phyloP scores from a whole-genome alignment of 202 grass and related monocot species.

The Panicum virgatum region DNA sequence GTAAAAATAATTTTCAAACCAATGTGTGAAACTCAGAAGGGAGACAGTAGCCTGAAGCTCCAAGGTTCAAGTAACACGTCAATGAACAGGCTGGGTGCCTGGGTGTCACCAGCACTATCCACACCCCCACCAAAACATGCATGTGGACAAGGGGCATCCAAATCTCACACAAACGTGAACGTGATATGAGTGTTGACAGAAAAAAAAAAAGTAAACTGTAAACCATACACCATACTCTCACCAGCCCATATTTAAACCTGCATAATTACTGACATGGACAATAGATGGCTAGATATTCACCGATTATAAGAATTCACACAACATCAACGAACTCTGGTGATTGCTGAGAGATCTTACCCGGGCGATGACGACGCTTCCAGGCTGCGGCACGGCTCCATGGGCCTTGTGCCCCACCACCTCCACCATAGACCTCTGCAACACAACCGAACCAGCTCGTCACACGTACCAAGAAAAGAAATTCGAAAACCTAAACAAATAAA shows the following conservation, averaged over 20 bases:
- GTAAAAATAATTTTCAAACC: neutral
- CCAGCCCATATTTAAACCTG: neutral
- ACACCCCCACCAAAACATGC: neutral
- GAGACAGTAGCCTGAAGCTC: neutral
- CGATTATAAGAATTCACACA: neutral
- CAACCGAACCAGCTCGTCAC: neutral
- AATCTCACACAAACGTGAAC: neutral
- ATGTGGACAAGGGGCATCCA: neutral
- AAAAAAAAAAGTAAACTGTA: constrained; percentile 6
- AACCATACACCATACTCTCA: neutral
- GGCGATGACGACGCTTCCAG: constrained; percentile 76
- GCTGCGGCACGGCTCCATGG: constrained; percentile 82
- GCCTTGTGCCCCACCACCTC: constrained; percentile 90
- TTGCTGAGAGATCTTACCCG: constrained; percentile 56
- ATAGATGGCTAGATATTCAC: no score
- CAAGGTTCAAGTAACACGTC: neutral
- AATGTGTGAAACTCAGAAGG: neutral
- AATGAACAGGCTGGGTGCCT: neutral
- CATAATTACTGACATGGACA: neutral
- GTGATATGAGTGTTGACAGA: neutral
- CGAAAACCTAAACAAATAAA: constrained; percentile 14
- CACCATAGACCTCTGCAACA: constrained; percentile 70
- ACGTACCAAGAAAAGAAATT: neutral
- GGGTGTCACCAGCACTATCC: neutral
- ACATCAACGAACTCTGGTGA: neutral